Base-by-base conservation (phyloP, 805 yeast species). In the Pichia rugopelliculosa region DNA sequence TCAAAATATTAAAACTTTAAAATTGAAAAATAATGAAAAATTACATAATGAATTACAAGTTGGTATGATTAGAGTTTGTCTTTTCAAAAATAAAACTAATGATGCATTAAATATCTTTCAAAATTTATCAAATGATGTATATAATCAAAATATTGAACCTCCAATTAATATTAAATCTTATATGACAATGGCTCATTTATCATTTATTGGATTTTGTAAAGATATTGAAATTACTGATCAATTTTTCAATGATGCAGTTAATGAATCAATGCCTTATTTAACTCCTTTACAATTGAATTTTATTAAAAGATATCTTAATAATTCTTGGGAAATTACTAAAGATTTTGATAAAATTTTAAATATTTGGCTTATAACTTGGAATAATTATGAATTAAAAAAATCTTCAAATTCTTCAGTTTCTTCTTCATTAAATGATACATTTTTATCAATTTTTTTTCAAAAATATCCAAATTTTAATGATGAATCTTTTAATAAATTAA, bases 171-270 rank as follows among this genome's bases (percentile, higher is more conserved):
- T 67, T 70, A 57, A 63, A 44, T 73, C 80, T 44, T 75, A 82
- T 27, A 69, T 84, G 64, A 75, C 84, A 30, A 86, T 83, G 65
- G 82, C 87, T 41, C 95, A 87, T 68, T 71, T 85, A 51, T 73
- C 83, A 3, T 87, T 87, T 57, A 82, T 87, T 59, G 93, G 95
- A 40, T 79, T 77, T 54, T 83, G 88, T 63, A 78, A 77, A 59
- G 89, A 87, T 59, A 72, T 84, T 47, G 71, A 70, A 38, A 81
- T 87, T 41, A 87, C 95, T 5, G 79, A 77, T 59, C 76, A 79
- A 37, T 87, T 87, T 58, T 86, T 83, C 62, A 81, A 80, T 56
- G 84, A 82, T 62, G 91, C 87, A 4, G 70, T 85, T 44, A 71
- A 75, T 52, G 75, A 73, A 55, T 80, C 79, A 53, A 80, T 84